Base-by-base conservation (phyloP, 345 rosid genomes). In the Camelina neglecta region DNA sequence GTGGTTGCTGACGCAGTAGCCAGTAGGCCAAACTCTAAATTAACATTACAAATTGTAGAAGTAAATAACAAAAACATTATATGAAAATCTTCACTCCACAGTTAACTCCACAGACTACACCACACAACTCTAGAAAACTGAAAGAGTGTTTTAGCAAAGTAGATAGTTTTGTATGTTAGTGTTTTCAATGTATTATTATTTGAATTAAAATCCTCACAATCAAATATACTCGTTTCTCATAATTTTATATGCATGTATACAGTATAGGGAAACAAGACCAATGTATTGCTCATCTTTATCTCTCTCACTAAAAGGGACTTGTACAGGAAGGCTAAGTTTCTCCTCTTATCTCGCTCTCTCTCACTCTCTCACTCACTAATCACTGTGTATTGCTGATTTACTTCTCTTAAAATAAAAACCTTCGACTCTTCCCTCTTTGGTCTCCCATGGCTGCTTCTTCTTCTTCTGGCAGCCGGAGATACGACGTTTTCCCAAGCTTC, bases 1-100 rank as follows among this genome's bases (percentile, higher is more conserved):
- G 31, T 33, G 39, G 78, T 58, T 6, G 49, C 63, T 41, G 29
- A 69, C 6, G 15, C 67, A 68, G 9, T 66, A 16, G 36, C 11
- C 67, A 68, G 9, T 66, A 16, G 36, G 18, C 42, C 60, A 56
- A 74, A 66, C 69, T 3, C 53, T 31, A 26, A 23, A 51, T 20
- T 67, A 68, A 59, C 39, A 16, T 13, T 54, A 73, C 29, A 74
- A 74, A 47, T 21, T 65, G 65, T 65, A 56, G 2, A 62, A 65
- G 67, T 47, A 57, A 3, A 38, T 24, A 39, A 36, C 18, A 16
- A 72, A 29, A 11, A 6, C 1, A 0, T 38, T 7, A 21, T 23
- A 38, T 38, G 7, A 12, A 21, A n/a, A 23, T 23, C 0, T 29
- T 29, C 2, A 57, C 44, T 57, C 55, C 44, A 51, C 23, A 20